phyloP scores from a whole-genome alignment of 1,284 basidiomycete species.

The Puccinia horiana region DNA sequence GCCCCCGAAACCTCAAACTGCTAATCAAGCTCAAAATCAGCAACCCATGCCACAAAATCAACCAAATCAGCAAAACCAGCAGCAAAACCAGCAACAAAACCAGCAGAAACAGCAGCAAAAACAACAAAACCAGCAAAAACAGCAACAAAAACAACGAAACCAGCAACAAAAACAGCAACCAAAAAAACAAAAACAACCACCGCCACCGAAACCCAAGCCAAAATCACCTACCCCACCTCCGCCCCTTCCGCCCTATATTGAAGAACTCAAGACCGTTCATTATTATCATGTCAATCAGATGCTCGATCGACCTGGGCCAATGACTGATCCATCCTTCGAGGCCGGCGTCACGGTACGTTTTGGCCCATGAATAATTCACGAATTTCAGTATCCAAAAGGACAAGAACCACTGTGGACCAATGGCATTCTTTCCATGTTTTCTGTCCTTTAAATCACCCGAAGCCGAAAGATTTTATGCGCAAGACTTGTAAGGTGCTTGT shows the following conservation, averaged over 20 bases:
- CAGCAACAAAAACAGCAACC: constrained; percentile 1
- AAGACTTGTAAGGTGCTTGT: constrained; percentile 87
- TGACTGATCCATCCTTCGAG: constrained; percentile 71
- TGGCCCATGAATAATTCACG: too few species aligned
- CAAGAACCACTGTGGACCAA: neutral
- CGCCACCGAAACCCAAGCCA: neutral
- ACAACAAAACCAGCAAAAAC: neutral
- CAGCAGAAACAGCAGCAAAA: neutral
- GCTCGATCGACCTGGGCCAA: constrained; percentile 75
- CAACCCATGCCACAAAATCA: neutral
- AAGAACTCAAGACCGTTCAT: neutral
- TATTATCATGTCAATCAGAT: constrained; percentile 64
- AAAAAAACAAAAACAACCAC: neutral
- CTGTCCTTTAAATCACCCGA: neutral
- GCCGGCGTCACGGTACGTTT: constrained; percentile 70
- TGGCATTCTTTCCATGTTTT: neutral
- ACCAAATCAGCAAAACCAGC: neutral
- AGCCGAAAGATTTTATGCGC: constrained; percentile 86
- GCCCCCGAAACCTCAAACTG: too few species aligned
- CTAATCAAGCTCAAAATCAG: too few species aligned
- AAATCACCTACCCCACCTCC: neutral
- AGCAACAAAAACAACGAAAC: neutral
- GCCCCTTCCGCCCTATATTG: neutral
- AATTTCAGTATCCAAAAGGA: too few species aligned
- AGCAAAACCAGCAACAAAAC: neutral